Percentiles rank a stretch among this genome's conserved stretches.
phyloP scores from a whole-genome alignment of 2,329 filamentous ascomycete species.

The Scytalidium sp. region DNA sequence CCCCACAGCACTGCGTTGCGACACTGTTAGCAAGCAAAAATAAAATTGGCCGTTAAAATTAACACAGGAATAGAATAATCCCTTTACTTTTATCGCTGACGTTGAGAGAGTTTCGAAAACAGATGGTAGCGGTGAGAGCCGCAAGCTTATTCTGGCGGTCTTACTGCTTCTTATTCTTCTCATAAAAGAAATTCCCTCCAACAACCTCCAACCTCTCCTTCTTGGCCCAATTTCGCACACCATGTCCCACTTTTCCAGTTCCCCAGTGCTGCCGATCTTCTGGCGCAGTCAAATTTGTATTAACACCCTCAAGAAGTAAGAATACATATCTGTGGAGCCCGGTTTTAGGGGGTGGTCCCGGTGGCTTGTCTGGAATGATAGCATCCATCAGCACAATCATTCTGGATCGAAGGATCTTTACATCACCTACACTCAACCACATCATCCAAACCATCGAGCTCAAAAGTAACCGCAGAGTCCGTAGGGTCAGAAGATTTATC shows the following conservation, averaged over 20 bases:
- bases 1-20: too few species aligned
- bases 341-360: conserved; percentile 51
- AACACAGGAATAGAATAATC: too few species aligned
- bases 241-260: conserved; percentile 42
- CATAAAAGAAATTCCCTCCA: conserved; percentile 34
- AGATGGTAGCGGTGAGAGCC: too few species aligned
- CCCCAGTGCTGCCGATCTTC: conserved; percentile 53
- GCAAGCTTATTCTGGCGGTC: too few species aligned
- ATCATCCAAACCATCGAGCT: conserved; percentile 3
- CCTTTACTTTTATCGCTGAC: too few species aligned
- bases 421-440: conserved; percentile 18
- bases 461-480: not conserved
- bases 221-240: conserved; percentile 47
- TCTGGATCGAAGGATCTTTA: not conserved
- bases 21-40: too few species aligned
- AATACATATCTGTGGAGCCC: conserved; percentile 58
- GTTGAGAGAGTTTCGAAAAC: too few species aligned
- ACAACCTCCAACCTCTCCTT: conserved; percentile 45
- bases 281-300: conserved; percentile 41
- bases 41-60: too few species aligned
- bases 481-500: not conserved
- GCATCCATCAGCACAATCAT: conserved; percentile 8
- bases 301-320: conserved; percentile 40
- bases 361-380: conserved; percentile 43
- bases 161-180: conserved; percentile 41